Percentiles rank a stretch among this genome's conserved stretches.
phyloP scores from a whole-genome alignment of 768 basidiomycete genomes.

The Boletus eberwhitei region DNA sequence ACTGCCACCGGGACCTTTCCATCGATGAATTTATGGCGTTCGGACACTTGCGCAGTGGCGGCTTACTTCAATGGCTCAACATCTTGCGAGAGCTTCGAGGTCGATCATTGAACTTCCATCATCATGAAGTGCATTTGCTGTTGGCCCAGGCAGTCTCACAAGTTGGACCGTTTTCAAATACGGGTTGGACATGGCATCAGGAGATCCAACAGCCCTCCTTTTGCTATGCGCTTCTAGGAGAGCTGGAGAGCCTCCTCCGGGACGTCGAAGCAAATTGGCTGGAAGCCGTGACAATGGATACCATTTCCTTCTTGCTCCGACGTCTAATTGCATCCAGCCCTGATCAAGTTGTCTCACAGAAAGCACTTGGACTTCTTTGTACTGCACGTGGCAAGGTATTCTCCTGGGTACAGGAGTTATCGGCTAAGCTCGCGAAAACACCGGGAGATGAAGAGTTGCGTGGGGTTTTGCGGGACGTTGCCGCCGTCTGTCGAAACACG shows the following conservation, averaged over 20 bases:
- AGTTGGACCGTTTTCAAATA: constrained; percentile 30
- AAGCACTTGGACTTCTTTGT: constrained; percentile 30
- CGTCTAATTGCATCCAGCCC: constrained; percentile 36
- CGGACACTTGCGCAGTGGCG: constrained; percentile 31
- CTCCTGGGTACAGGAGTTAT: constrained; percentile 37
- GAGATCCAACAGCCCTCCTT: constrained; percentile 35
- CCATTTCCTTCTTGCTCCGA: constrained; percentile 31
- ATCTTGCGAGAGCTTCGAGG: constrained; percentile 42
- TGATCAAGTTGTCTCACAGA: constrained; percentile 8
- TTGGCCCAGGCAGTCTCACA: constrained; percentile 45
- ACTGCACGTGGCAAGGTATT: constrained; percentile 31
- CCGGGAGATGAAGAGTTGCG: constrained; percentile 15
- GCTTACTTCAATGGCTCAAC: constrained; percentile 43
- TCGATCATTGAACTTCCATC: constrained; percentile 37
- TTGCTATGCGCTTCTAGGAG: constrained; percentile 33
- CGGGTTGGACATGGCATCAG: constrained; percentile 37
- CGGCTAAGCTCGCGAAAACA: constrained; percentile 15
- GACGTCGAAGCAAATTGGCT: constrained; percentile 42
- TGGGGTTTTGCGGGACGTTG: constrained; percentile 34
- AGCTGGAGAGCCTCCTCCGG: constrained; percentile 34
- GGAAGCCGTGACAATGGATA: constrained; percentile 30
- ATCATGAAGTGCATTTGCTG: constrained; percentile 39
- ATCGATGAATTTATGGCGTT: constrained; percentile 47
- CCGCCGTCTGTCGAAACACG: constrained; percentile 36
- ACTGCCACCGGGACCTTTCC: constrained; percentile 38